A percentile compares a stretch with the other conserved stretches of the same genome.
phyloP scores from a whole-genome alignment of 2,329 filamentous ascomycete species.

The Ophiocordyceps australis region DNA sequence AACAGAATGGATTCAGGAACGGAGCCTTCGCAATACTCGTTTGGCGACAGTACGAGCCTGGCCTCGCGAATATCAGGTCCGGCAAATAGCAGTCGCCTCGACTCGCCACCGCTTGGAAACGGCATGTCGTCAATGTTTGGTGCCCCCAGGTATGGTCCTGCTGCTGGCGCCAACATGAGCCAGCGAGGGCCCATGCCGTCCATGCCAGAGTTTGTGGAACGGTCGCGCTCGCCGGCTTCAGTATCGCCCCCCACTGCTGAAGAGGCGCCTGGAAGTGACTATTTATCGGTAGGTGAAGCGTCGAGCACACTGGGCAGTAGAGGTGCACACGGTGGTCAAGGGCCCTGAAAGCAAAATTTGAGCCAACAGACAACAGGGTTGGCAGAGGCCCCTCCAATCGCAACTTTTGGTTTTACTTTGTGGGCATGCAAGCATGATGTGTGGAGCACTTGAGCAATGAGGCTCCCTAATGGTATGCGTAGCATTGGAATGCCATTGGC shows the following conservation, averaged over 20 bases:
- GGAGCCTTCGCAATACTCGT: slow-evolving; percentile 4
- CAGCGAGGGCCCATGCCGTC: neutral
- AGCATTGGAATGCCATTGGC: no score
- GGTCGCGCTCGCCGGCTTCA: neutral
- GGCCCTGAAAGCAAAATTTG: no score
- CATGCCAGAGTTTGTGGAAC: slow-evolving; percentile 1
- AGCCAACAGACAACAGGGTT: no score
- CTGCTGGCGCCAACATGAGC: no score
- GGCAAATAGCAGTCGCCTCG: slow-evolving; percentile 2
- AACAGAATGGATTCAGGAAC: slow-evolving; percentile 5
- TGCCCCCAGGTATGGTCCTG: no score
- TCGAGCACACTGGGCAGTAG: no score
- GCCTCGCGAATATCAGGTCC: slow-evolving; percentile 10
- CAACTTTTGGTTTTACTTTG: no score
- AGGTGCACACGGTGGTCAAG: no score
- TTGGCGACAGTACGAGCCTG: slow-evolving; percentile 8
- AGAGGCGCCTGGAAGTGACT: slow-evolving; percentile 9
- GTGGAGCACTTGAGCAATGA: no score
- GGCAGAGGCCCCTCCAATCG: no score
- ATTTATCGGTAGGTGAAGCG: slow-evolving; percentile 8
- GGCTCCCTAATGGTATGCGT: no score
- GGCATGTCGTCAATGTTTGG: neutral
- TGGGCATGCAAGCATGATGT: no score
- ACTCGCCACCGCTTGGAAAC: slow-evolving; percentile 2
- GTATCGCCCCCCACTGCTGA: slow-evolving; percentile 12